Evolutionary conservation across 2,329 filamentous ascomycete genomes (phyloP).

Genomic region (Penicillium sp.): DNA sequence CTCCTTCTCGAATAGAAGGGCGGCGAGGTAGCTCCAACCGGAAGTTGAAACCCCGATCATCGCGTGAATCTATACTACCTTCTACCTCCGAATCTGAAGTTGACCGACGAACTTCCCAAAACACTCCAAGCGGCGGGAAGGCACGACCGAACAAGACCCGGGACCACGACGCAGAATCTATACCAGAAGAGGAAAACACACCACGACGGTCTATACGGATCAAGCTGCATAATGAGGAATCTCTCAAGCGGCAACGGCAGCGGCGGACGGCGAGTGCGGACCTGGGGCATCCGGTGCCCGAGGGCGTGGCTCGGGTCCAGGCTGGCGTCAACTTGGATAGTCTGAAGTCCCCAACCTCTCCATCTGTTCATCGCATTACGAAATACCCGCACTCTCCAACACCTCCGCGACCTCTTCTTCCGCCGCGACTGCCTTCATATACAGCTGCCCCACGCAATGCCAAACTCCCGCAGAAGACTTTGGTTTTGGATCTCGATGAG

Average conservation of each 20-base stretch:
- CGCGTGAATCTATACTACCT: constrained; percentile 45
- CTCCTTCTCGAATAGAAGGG: constrained; percentile 23
- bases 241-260: constrained; percentile 61
- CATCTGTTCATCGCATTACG: constrained; percentile 64
- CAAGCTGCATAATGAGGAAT: constrained; percentile 75
- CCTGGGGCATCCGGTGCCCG: constrained; percentile 24
- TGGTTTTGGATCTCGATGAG: constrained; percentile 93
- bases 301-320: constrained; percentile 22
- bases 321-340: constrained; percentile 65
- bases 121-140: constrained; percentile 20
- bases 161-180: constrained; percentile 20
- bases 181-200: constrained; percentile 61
- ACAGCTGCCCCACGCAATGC: constrained; percentile 47
- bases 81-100: constrained; percentile 54
- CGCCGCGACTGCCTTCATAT: constrained; percentile 83
- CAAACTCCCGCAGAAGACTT: constrained; percentile 71
- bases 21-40: constrained; percentile 29
- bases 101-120: constrained; percentile 31
- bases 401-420: constrained; percentile 83
- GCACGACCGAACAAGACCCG: constrained; percentile 26
- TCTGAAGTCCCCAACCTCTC: constrained; percentile 89
- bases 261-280: constrained; percentile 32
- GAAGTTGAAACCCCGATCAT: constrained; percentile 30
- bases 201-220: constrained; percentile 82
- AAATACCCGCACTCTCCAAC: constrained; percentile 87